Percentiles rank a stretch among this genome's conserved stretches.
Conservation (phyloP, 208 protist genomes). For the Herpetomonas samuelpessoai region DNA sequence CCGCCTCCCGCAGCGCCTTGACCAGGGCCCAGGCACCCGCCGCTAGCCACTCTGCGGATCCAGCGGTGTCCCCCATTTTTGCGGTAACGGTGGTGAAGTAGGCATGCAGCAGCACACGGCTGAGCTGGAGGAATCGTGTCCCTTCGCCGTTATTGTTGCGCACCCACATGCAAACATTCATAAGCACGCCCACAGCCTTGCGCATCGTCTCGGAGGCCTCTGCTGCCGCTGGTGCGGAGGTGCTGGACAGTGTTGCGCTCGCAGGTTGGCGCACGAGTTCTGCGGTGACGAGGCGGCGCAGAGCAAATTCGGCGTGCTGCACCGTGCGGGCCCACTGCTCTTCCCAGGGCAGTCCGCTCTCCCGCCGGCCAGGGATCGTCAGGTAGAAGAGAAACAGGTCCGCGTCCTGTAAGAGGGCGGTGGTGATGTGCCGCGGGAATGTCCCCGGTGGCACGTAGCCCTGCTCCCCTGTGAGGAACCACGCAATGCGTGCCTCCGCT, state of each 20-base stretch:
- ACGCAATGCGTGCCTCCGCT: not conserved
- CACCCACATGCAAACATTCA: constrained; percentile 79
- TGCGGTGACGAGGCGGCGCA: constrained; percentile 25
- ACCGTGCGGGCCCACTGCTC: constrained; percentile 33
- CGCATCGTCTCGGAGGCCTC: constrained; percentile 1
- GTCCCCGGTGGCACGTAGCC: not conserved
- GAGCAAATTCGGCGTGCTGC: constrained; percentile 23
- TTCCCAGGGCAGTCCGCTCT: constrained; percentile 29
- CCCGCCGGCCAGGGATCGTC: constrained; percentile 34
- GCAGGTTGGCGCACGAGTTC: not conserved
- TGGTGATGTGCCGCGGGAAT: constrained; percentile 6
- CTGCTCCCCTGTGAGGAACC: not conserved
- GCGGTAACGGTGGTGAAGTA: constrained; percentile 7
- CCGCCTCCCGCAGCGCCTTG: constrained; percentile 25
- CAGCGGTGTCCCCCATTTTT: constrained; percentile 9
- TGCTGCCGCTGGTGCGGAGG: not conserved
- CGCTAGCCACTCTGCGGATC: not conserved
- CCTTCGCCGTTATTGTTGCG: constrained; percentile 74
- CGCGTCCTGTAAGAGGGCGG: constrained; percentile 30
- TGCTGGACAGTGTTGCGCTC: not conserved
- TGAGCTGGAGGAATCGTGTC: constrained; percentile 40
- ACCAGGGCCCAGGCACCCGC: constrained; percentile 11
- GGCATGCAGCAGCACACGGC: constrained; percentile 18
- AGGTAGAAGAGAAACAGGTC: constrained; percentile 47
- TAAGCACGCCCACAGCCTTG: constrained; percentile 25